Percentiles rank a stretch among this genome's conserved stretches.
These are phyloP conservation scores for Breynia disticha DNA, from an alignment of 441 rosid species.

Conservation along the genomic window DNA sequence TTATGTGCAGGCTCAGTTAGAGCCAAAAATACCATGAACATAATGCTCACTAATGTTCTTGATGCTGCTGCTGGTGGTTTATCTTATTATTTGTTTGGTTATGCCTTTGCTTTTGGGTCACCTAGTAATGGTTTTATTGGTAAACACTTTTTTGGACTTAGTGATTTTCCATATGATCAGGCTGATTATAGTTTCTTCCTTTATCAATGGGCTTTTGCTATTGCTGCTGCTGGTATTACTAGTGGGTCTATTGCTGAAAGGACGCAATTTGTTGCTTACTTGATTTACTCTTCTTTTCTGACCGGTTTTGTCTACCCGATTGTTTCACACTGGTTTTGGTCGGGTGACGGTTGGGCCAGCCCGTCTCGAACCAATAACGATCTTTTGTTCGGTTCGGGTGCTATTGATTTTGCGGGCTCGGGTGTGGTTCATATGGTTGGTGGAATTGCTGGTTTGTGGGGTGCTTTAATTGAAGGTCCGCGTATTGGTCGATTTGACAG, in stretches of 20 bases:
- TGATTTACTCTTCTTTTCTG: slow-evolving; percentile 53
- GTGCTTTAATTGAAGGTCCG: slow-evolving; percentile 79
- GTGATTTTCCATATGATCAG: slow-evolving; percentile 28
- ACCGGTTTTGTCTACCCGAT: slow-evolving; percentile 68
- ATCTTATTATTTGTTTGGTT: slow-evolving; percentile 78
- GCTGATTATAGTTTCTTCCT: slow-evolving; percentile 49
- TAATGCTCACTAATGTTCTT: slow-evolving; percentile 91
- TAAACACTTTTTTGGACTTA: slow-evolving; percentile 54
- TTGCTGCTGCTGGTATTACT: slow-evolving; percentile 68
- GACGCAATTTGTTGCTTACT: slow-evolving; percentile 62
- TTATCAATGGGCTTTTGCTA: slow-evolving; percentile 74
- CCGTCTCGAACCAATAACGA: slow-evolving; percentile 21
- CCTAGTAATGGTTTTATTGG: slow-evolving; percentile 79
- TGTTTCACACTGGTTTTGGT: slow-evolving; percentile 68
- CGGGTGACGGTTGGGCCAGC: slow-evolving; percentile 61
- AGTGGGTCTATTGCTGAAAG: slow-evolving; percentile 71
- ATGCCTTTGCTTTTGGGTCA: slow-evolving; percentile 73
- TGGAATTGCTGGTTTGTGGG: slow-evolving; percentile 65
- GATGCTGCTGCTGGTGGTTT: slow-evolving; percentile 84
- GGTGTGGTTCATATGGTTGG: slow-evolving; percentile 78
- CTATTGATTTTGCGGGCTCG: slow-evolving; percentile 61
- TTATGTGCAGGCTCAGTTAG: slow-evolving; percentile 90
- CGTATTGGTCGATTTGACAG: slow-evolving; percentile 61
- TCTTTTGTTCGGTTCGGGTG: slow-evolving; percentile 44
- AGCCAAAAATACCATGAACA: slow-evolving; percentile 85